Conservation (phyloP, 495 filamentous ascomycete species). For the Hypoxylon cercidicola region DNA sequence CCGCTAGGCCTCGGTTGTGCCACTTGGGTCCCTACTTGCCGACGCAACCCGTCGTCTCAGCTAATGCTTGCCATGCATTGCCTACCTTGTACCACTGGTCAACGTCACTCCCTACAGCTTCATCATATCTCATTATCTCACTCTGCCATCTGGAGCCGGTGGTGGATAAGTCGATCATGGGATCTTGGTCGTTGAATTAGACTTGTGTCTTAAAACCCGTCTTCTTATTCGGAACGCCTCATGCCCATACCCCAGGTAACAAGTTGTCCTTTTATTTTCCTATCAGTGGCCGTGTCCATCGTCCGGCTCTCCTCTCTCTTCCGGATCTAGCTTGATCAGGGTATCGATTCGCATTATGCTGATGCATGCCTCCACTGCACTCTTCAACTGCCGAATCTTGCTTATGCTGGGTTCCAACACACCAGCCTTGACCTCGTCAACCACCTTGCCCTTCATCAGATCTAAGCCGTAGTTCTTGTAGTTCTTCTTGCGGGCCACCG, state of each 20-base stretch:
- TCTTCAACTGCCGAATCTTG: constrained; percentile 98
- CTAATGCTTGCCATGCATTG: neutral
- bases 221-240: constrained; percentile 37
- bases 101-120: constrained; percentile 5
- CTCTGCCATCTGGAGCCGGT: constrained; percentile 14
- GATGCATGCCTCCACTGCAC: constrained; percentile 98
- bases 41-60: constrained; percentile 39
- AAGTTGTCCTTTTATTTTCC: constrained; percentile 31
- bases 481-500: constrained; percentile 88
- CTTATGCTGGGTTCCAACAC: constrained; percentile 98
- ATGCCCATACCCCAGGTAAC: constrained; percentile 11
- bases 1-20: constrained; percentile 21
- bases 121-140: constrained; percentile 19
- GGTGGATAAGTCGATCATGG: constrained; percentile 11
- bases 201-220: constrained; percentile 32
- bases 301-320: constrained; percentile 79
- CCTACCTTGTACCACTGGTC: constrained; percentile 22
- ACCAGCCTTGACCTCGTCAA: constrained; percentile 92
- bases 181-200: constrained; percentile 26
- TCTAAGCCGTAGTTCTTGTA: constrained; percentile 99
- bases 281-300: constrained; percentile 76
- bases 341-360: constrained; percentile 99
- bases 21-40: constrained; percentile 16
- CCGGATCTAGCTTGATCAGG: constrained; percentile 96
- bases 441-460: constrained; percentile 86